Evolutionary conservation across 495 filamentous ascomycete genomes (phyloP), one percentile per base, ranked within the genome.

Genomic region (Glonium stellatum): DNA sequence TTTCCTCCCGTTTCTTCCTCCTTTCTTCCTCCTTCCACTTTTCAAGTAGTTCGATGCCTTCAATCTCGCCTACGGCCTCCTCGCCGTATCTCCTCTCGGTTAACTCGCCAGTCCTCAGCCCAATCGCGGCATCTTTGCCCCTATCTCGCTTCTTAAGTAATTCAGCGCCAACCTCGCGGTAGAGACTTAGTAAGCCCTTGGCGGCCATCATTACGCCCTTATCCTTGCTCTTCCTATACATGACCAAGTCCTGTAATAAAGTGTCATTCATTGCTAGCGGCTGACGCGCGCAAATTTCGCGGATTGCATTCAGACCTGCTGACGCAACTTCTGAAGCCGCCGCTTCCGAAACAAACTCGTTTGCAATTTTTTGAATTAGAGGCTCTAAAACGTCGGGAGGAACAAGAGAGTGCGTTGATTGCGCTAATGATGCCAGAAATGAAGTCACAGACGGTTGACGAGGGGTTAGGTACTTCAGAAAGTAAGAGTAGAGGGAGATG

Each of bases 121-220:
- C 84, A 70, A 99, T 89, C 15, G 90, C 82, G n/a, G 93, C 95
- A 31, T 88, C 86, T 76, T 95, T 96, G 53, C 95, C 95, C 59
- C 95, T 81, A 69, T 95, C 92, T 62, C 90, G 83, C 75, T 89
- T 90, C 76, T 87, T 86, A 48, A 99, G 78, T 82, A 97, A 86
- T 59, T 92, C 86, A 0, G 95, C 87, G 27, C 86, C 90, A 23
- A 95, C 84, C 67, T 97, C 91, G 55, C 95, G 81, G 73, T 91
- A 99, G 1, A 99, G 80, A 63, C 87, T 86, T 52, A 97, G 81
- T 13, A 99, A 76, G 57, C 91, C 92, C 67, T 91, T 88, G 12
- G 91, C 90, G 15, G 92, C 95, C 92, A 99, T 97, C 79, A 95
- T 87, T 12, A 95, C 89, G 60, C 91, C 91, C 74, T 97, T 97